These are phyloP conservation scores for Pisolithus marmoratus DNA, from an alignment of 768 basidiomycete genomes.

Conservation along the genomic window DNA sequence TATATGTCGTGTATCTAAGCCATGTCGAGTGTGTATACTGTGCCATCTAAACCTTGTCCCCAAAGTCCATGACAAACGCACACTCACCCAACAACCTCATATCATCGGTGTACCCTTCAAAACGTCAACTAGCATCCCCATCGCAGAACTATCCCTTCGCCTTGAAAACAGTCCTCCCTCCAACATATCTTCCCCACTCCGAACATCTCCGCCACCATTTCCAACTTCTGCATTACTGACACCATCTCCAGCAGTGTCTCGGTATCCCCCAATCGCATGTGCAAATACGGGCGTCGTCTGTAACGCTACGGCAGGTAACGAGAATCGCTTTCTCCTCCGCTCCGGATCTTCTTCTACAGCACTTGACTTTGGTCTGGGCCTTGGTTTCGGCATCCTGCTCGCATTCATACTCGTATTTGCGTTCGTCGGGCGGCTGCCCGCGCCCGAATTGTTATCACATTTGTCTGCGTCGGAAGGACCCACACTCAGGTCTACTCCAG, in stretches of 20 bases:
- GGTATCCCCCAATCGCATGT: conserved; percentile 28
- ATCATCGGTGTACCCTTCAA: conserved; percentile 16
- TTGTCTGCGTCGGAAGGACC: too few species aligned
- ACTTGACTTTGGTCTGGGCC: conserved; percentile 7
- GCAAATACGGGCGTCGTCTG: conserved; percentile 70
- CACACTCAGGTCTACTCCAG: conserved; percentile 14
- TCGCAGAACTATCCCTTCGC: conserved; percentile 23
- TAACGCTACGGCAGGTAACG: conserved; percentile 70
- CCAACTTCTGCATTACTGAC: neutral
- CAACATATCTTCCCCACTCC: conserved; percentile 26
- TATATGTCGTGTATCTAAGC: too few species aligned
- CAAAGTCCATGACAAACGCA: too few species aligned
- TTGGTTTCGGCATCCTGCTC: neutral
- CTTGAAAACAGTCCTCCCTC: conserved; percentile 23
- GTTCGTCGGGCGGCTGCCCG: too few species aligned
- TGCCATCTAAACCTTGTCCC: too few species aligned
- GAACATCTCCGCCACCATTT: conserved; percentile 1
- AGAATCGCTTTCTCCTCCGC: conserved; percentile 63
- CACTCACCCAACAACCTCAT: neutral
- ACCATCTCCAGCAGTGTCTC: neutral
- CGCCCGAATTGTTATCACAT: too few species aligned
- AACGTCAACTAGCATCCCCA: conserved; percentile 26
- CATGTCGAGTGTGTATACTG: too few species aligned
- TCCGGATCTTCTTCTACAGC: conserved; percentile 52
- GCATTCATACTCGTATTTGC: conserved; percentile 6